Evolutionary conservation across 225 moss, liverwort and hornwort genomes (phyloP).

Genomic region (Climacium dendroides): DNA sequence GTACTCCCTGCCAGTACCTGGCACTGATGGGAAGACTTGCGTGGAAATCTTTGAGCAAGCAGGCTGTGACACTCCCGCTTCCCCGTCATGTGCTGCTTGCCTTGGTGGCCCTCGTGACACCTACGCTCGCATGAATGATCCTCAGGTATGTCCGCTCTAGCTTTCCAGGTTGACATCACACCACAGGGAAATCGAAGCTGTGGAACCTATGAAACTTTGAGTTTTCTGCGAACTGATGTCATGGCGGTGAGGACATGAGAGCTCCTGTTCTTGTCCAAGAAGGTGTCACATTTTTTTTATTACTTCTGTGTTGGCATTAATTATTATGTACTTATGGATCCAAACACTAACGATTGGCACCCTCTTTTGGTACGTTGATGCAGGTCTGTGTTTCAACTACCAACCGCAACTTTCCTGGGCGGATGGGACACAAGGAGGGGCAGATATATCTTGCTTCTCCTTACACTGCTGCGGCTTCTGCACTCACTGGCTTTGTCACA

Average conservation of each 20-base stretch:
- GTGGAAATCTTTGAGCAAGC: conserved; percentile 73
- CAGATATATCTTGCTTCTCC: conserved; percentile 90
- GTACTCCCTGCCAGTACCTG: conserved; percentile 62
- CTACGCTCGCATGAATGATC: conserved; percentile 81
- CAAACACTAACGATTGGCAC: neutral
- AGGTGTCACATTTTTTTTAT: neutral
- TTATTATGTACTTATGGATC: neutral
- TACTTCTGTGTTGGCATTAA: neutral
- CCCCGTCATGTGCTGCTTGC: conserved; percentile 89
- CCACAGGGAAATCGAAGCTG: neutral
- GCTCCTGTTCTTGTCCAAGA: neutral
- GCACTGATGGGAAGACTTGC: conserved; percentile 70
- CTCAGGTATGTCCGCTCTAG: conserved; percentile 25
- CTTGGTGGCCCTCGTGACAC: conserved; percentile 87
- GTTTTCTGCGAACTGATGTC: neutral
- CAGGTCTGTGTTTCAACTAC: conserved; percentile 96
- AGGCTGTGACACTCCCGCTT: conserved; percentile 75
- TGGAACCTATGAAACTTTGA: neutral
- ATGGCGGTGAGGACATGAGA: neutral
- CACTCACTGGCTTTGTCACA: conserved; percentile 67
- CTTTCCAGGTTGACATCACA: neutral
- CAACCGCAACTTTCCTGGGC: conserved; percentile 81
- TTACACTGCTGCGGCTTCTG: conserved; percentile 72
- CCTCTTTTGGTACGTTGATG: neutral
- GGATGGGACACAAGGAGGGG: conserved; percentile 92